These are phyloP conservation scores for Cercospora janseana DNA, from an alignment of 2,329 filamentous ascomycete genomes.

Conservation along the genomic window DNA sequence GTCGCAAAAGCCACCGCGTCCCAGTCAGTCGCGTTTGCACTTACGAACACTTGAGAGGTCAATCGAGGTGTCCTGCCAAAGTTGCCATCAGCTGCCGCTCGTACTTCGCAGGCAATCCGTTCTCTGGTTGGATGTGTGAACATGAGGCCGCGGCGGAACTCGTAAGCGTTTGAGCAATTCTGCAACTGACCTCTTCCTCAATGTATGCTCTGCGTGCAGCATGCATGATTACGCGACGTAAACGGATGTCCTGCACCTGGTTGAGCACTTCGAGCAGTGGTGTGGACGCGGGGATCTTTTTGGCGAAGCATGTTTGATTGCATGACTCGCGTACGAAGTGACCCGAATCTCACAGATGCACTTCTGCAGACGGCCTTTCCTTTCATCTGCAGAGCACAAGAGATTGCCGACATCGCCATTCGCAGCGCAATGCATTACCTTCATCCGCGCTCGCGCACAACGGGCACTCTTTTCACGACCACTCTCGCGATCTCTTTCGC, in stretches of 20 bases:
- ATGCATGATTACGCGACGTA: slow-evolving; percentile 50
- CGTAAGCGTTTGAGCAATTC: too few species aligned
- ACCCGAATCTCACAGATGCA: too few species aligned
- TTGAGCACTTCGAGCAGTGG: background rate
- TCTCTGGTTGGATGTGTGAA: slow-evolving; percentile 32
- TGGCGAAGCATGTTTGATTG: background rate
- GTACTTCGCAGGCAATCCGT: slow-evolving; percentile 9
- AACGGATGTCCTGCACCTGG: too few species aligned
- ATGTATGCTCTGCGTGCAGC: slow-evolving; percentile 91
- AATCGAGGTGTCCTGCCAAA: slow-evolving; percentile 55
- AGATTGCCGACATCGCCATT: too few species aligned
- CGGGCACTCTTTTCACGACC: slow-evolving; percentile 90
- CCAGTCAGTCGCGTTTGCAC: slow-evolving; percentile 35
- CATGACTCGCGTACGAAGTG: too few species aligned
- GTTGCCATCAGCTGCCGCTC: slow-evolving; percentile 29
- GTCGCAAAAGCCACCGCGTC: slow-evolving; percentile 1
- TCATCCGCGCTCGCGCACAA: slow-evolving; percentile 89
- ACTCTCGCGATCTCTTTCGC: slow-evolving; percentile 87
- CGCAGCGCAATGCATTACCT: slow-evolving; percentile 57
- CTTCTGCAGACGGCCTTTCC: too few species aligned
- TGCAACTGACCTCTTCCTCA: slow-evolving; percentile 72
- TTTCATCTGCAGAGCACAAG: too few species aligned
- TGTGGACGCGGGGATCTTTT: background rate
- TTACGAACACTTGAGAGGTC: slow-evolving; percentile 63
- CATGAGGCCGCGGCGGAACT: slow-evolving; percentile 27